Base-by-base conservation (phyloP, 2,329 filamentous ascomycete genomes). In the Mycogone perniciosa region DNA sequence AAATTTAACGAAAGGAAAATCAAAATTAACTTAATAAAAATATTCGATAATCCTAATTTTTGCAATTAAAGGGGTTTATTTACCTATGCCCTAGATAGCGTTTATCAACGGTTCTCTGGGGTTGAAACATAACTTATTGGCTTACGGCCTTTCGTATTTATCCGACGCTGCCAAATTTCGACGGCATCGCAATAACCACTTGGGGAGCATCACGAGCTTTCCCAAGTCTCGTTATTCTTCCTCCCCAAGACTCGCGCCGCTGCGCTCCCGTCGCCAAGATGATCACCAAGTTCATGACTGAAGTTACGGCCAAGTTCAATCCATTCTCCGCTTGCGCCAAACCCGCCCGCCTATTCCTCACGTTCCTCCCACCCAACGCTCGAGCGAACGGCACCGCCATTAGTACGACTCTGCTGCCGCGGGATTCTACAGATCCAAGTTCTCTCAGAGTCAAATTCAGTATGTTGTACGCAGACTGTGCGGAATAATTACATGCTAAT, bases 291-390 rank as follows among this genome's bases (percentile, higher is more conserved):
- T 93, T 89, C 75, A 81, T 95, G 68, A 92, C 90, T 67, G 82
- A 89, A 67, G 84, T 97, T 62, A 83, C 80, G 62, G 86, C 89
- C 58, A 83, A 82, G 67, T 96, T 97, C 82, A 96, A 95, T 72
- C 92, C 93, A 37, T 97, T 97, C 80, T 86, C 84, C 30, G 72
- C 79, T 27, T 77, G 80, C 66, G 84, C 89, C 56, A 90, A 89
- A 65, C 86, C 91, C 27, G 91, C 89, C 37, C 85, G 93, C 40
- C 78, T 95, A 46, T 93, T 97, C 71, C 88, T 97, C 59, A 86
- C 88, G 31, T 79, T 87, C 57, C 82, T 99, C 31, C 89, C 92
- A 7, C 81, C 90, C 39, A 83, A 85, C 62, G 90, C 90, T 54
- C 83, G 90, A 49, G 72, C 76, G 50, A 78, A 75, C 48, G 82